Base-by-base conservation (phyloP, 345 rosid genomes). In the Eucalyptus pauciflora region DNA sequence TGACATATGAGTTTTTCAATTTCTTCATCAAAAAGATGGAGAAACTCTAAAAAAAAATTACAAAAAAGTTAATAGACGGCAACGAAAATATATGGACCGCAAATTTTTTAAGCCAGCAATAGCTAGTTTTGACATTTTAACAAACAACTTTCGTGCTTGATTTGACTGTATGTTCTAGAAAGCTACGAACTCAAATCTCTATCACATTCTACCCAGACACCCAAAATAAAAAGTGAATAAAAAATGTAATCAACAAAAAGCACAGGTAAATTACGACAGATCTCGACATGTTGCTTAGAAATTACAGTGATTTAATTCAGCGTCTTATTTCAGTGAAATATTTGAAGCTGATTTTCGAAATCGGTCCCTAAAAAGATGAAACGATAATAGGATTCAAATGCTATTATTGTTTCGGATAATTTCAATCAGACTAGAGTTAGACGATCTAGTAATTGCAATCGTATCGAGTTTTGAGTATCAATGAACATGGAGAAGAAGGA, bases 391-490 rank as follows among this genome's bases (percentile, higher is more conserved):
- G 69, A 29, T 62, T 27, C 8, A 29, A 62, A 62, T 29, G 0
- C 13, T 56, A 56, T 24, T 56, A 10, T 29, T 6, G 7, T 62
- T 29, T 62, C 4, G 2, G 16, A 62, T 12, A 69, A 69, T 69
- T 69, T 15, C 4, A 69, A 31, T 16, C 2, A 1, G 6, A 16
- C 2, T 3, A 69, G 79, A 31, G 24, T 16, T 31, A 1, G 0
- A 31, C 0, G 24, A 69, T 69, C 1, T 16, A 8, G 3, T 69
- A 33, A 33, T 33, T 10, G 7, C 0, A 41, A 9, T 17, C 7
- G 6, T 17, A 71, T 71, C 8, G 25, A 18, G 4, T 8, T 3
- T 33, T 9, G 45, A 69, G 13, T 4, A 69, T 33, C 4, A 3
- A 69, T 9, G 13, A 64, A 64, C 17, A 64, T 2, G 41, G 3